Conservation (phyloP, 352 stramenopile species). For the Globisporangium camurandrum region DNA sequence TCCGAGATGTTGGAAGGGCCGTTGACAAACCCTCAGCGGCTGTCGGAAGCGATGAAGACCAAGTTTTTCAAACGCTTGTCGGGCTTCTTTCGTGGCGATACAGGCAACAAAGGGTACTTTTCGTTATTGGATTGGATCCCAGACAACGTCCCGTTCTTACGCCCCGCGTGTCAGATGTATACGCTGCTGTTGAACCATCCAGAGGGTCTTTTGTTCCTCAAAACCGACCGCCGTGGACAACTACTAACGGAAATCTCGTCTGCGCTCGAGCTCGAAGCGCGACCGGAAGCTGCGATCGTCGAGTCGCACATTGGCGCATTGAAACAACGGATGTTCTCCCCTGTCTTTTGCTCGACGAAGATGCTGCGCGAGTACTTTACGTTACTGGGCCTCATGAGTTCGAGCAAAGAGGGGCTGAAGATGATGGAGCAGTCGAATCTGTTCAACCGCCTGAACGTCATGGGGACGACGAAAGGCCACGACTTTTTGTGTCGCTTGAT, state of each 20-base stretch:
- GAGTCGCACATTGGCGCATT: conserved; percentile 85
- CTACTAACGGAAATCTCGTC: conserved; percentile 82
- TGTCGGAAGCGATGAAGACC: conserved; percentile 89
- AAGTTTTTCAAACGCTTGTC: conserved; percentile 90
- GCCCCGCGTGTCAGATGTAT: conserved; percentile 86
- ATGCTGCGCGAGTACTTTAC: conserved; percentile 90
- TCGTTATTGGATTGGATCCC: conserved; percentile 85
- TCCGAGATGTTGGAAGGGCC: conserved; percentile 82
- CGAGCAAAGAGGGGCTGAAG: conserved; percentile 82
- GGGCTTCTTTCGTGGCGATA: conserved; percentile 87
- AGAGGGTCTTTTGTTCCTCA: conserved; percentile 81
- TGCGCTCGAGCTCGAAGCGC: conserved; percentile 74
- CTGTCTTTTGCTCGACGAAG: conserved; percentile 73
- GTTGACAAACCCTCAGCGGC: conserved; percentile 76
- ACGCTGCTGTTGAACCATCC: conserved; percentile 82
- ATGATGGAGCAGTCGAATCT: conserved; percentile 90
- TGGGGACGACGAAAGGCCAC: conserved; percentile 83
- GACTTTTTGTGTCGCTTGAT: conserved; percentile 87
- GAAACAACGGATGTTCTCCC: conserved; percentile 84
- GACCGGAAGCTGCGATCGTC: conserved; percentile 80
- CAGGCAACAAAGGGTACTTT: conserved; percentile 87
- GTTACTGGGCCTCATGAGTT: conserved; percentile 83
- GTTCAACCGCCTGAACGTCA: conserved; percentile 82
- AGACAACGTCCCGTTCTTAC: conserved; percentile 84
- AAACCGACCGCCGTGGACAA: conserved; percentile 80